Evolutionary conservation across 306 rosid genomes (phyloP).

Genomic region (Ziziphus jujuba): DNA sequence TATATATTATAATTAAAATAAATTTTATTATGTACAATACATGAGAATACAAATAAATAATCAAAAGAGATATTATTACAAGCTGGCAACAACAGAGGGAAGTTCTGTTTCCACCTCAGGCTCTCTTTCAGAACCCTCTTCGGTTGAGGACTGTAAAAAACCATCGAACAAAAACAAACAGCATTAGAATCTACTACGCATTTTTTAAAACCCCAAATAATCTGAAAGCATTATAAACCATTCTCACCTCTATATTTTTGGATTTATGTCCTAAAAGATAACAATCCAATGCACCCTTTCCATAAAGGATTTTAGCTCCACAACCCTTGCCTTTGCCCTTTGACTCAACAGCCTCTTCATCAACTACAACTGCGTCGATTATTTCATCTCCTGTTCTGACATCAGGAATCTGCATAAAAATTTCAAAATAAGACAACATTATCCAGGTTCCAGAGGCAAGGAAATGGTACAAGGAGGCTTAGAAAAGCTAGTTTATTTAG

Average conservation of each 20-base stretch:
- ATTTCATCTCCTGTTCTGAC: conserved; percentile 62
- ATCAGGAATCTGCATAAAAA: conserved; percentile 79
- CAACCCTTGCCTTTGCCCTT: conserved; percentile 28
- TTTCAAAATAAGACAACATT: background rate
- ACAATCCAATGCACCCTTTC: conserved; percentile 68
- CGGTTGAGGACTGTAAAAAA: conserved; percentile 27
- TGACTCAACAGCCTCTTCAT: conserved; percentile 73
- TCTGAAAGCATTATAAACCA: background rate
- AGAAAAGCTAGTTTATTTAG: too few species aligned
- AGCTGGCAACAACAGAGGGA: conserved; percentile 80
- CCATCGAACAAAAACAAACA: background rate
- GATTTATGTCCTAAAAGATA: conserved; percentile 53
- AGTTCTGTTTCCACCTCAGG: conserved; percentile 71
- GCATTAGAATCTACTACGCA: background rate
- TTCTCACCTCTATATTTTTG: conserved; percentile 48
- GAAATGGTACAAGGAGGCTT: too few species aligned
- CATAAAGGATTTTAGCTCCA: conserved; percentile 86
- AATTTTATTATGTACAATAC: conserved; percentile 60
- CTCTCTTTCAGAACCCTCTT: conserved; percentile 45
- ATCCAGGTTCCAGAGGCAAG: too few species aligned
- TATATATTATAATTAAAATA: conserved; percentile 38
- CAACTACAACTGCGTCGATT: conserved; percentile 80
- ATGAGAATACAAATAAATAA: conserved; percentile 31
- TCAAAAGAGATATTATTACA: conserved; percentile 59
- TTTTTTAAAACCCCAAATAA: background rate